A percentile compares a stretch with the other conserved stretches of the same genome.
Evolutionary conservation across 192 early-diverging fungal genomes (phyloP).

Genomic region (Coemansia sp.): DNA sequence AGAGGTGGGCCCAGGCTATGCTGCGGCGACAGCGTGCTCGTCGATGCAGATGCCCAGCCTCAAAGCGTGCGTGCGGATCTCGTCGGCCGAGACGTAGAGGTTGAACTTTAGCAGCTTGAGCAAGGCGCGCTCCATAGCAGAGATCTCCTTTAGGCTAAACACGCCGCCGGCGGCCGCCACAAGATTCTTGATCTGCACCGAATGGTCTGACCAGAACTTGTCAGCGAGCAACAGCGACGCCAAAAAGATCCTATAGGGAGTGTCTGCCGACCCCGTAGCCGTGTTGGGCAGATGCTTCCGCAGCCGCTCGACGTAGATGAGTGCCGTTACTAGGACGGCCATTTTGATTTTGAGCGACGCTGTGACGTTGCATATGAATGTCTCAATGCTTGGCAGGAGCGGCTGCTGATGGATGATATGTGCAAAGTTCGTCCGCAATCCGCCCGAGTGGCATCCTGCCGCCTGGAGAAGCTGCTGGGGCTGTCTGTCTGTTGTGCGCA

Average conservation of each 20-base stretch:
- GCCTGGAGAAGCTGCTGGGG: neutral
- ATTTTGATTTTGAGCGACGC: constrained; percentile 30
- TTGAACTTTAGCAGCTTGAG: constrained; percentile 48
- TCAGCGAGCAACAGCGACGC: constrained; percentile 69
- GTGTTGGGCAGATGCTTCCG: constrained; percentile 62
- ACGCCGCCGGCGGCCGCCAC: constrained; percentile 39
- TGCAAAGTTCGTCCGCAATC: constrained; percentile 32
- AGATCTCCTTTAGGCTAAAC: constrained; percentile 40
- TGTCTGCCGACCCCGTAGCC: constrained; percentile 70
- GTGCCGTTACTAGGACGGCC: constrained; percentile 60
- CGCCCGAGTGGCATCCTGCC: neutral
- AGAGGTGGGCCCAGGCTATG: too few relatives aligned
- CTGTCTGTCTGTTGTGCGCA: constrained; percentile 25
- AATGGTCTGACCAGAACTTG: constrained; percentile 65
- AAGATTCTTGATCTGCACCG: constrained; percentile 42
- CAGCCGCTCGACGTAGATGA: constrained; percentile 74
- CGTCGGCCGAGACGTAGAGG: constrained; percentile 45
- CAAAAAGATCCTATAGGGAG: constrained; percentile 74
- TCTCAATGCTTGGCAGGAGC: constrained; percentile 36
- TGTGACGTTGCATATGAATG: constrained; percentile 40
- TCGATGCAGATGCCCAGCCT: constrained; percentile 34
- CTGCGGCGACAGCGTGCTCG: neutral
- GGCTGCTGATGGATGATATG: constrained; percentile 15
- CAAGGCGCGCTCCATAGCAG: constrained; percentile 50
- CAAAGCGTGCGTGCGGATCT: constrained; percentile 36